Base-by-base conservation (phyloP, 495 filamentous ascomycete species). In the Penicillium cataractarum region DNA sequence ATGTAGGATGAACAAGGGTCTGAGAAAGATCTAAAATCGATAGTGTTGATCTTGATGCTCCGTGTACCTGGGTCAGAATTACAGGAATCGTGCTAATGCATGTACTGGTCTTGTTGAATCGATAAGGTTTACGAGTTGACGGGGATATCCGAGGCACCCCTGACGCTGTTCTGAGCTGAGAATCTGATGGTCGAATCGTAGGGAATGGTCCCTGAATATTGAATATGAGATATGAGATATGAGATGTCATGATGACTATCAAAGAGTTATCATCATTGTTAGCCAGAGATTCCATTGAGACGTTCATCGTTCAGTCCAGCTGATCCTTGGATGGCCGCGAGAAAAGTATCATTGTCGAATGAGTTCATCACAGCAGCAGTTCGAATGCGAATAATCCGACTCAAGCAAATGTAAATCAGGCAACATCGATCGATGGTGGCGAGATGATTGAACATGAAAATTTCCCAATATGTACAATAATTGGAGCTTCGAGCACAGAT, bases 21-120 rank as follows among this genome's bases (percentile, higher is more conserved):
- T 62, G 64, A 65, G 64, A 65, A 64, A 26, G 50, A 56, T 49
- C 57, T 19, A 55, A 50, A 60, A 57, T 65, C 64, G 55, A 69
- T 71, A 71, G 63, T 56, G 58, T 48, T 35, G 39, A 50, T 46
- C 32, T 10, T 29, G 29, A 12, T 33, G 31, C 37, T 22, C 62
- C 64, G 48, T 37, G 64, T 54, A 63, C 59, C 59, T 69, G 56
- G 58, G 58, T 63, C 21, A 17, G 19, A 55, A 50, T 26, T 27
- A 12, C 21, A 26, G 57, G 8, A 50, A 58, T 58, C 60, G 63
- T 65, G 54, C 63, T 62, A 60, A 64, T 71, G 60, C 58, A 64
- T 33, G 57, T 58, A 17, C 55, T 44, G 49, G 24, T 26, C 29
- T 10, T 13, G 19, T 35, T 56, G 26, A 22, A 17, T 57, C 32